Evolutionary conservation across 2,329 filamentous ascomycete species (phyloP).

Genomic region (Lecanicillium sp.): DNA sequence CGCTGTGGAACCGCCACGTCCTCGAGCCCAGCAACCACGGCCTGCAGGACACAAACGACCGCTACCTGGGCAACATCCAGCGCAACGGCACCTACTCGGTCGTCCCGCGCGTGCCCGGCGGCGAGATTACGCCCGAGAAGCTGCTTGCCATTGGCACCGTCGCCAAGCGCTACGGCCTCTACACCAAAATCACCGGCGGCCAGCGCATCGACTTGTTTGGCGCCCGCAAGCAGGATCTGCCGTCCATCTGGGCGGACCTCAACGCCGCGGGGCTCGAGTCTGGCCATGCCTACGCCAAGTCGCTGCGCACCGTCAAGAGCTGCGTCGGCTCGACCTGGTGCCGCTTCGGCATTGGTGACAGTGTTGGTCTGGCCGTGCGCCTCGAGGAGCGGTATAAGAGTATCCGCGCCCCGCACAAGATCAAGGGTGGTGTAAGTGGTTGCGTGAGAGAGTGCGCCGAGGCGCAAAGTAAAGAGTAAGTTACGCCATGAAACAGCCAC

Average conservation of each 20-base stretch:
- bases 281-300: slow-evolving; percentile 86
- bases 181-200: slow-evolving; percentile 87
- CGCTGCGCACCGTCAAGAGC: slow-evolving; percentile 80
- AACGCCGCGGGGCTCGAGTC: slow-evolving; percentile 83
- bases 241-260: slow-evolving; percentile 73
- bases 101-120: slow-evolving; percentile 72
- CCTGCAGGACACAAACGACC: slow-evolving; percentile 85
- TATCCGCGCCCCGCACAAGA: slow-evolving; percentile 80
- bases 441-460: slow-evolving; percentile 92
- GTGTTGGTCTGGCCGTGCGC: slow-evolving; percentile 82
- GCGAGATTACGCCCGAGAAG: slow-evolving; percentile 82
- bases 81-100: slow-evolving; percentile 88
- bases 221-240: slow-evolving; percentile 77
- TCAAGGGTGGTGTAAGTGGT: slow-evolving; percentile 84
- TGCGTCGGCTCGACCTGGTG: slow-evolving; percentile 92
- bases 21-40: slow-evolving; percentile 64
- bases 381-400: slow-evolving; percentile 89
- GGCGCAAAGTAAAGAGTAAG: slow-evolving; percentile 83
- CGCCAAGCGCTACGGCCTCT: slow-evolving; percentile 75
- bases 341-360: slow-evolving; percentile 80
- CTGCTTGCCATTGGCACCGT: slow-evolving; percentile 78
- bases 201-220: slow-evolving; percentile 93
- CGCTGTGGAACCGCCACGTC: slow-evolving; percentile 76
- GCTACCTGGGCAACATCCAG: slow-evolving; percentile 83
- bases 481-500: slow-evolving; percentile 8